Base-by-base conservation (phyloP, 352 stramenopile species). In the Thalassiosira exigua region DNA sequence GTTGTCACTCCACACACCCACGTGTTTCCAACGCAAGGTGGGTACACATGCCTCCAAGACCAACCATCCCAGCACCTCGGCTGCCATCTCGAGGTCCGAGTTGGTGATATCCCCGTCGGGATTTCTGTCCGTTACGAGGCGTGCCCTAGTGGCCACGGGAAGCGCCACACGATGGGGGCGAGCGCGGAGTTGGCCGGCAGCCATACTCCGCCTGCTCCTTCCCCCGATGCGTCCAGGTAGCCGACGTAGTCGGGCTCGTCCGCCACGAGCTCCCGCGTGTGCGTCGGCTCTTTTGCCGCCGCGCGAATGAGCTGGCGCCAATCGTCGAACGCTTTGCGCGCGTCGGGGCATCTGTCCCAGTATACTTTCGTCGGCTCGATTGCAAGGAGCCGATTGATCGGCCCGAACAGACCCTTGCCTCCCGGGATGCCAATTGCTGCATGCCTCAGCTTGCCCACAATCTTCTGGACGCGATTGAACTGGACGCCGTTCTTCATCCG, bases 71-170 rank as follows among this genome's bases (percentile, higher is more conserved):
- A 74, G 17, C 17, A 74, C 19, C 33, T 70, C 11, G 4, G 42
- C 75, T 11, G 66, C 75, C 52, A 69, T 68, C n/a, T 78, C 75
- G 5, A 83, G 33, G 27, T 83, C 75, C 0, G 75, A 83, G 33
- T 84, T 84, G 19, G 75, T 79, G 14, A 84, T 48, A 4, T 11
- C 0, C 0, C 58, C 75, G 0, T 59, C 26, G 0, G 41, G 41
- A 22, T 82, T 69, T 0, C 21, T 22, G 0, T 54, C 22, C 0
- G 30, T 30, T 3, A 46, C 19, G 0, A 84, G n/a, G 7, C 61
- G 46, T 1, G 36, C 2, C 67, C 22, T 0, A 70, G 9, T 27
- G 74, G 65, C 58, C 65, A 82, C 21, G 69, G 52, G 21, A 69
- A 12, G 0, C 58, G 22, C 12, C 58, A 82, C 30, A 76, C 42